These are phyloP conservation scores for Ceratocystiopsis brevicomis DNA, from an alignment of 2,329 filamentous ascomycete genomes.

Conservation along the genomic window DNA sequence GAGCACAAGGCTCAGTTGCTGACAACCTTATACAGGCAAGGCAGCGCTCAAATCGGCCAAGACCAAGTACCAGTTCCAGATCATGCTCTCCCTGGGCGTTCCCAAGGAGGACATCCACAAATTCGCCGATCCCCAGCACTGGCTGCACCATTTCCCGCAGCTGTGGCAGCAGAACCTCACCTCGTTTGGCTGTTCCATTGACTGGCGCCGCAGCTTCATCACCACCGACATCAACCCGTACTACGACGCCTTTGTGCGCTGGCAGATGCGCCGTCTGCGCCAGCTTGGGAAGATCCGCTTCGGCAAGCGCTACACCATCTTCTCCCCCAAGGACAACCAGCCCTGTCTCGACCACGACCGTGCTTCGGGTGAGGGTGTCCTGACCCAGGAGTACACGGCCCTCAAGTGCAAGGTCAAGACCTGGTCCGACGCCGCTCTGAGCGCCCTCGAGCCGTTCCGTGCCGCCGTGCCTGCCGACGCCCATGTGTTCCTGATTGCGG, in stretches of 20 bases:
- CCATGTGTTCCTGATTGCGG: constrained; percentile 75
- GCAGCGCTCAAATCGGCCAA: constrained; percentile 76
- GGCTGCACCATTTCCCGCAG: constrained; percentile 85
- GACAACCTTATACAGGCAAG: constrained; percentile 32
- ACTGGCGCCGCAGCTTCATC: constrained; percentile 83
- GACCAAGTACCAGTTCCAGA: constrained; percentile 85
- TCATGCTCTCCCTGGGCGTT: constrained; percentile 75
- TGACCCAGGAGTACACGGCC: constrained; percentile 80
- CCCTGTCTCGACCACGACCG: constrained; percentile 79
- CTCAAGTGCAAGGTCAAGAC: constrained; percentile 81
- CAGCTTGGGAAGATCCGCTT: constrained; percentile 86
- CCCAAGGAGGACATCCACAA: constrained; percentile 75
- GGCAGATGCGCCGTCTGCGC: constrained; percentile 90
- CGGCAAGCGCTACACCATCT: constrained; percentile 34
- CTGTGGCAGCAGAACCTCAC: constrained; percentile 57
- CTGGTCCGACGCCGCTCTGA: constrained; percentile 44
- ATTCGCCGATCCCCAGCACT: constrained; percentile 62
- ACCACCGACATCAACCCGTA: constrained; percentile 95
- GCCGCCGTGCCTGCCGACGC: constrained; percentile 62
- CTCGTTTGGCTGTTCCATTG: constrained; percentile 69
- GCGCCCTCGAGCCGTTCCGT: constrained; percentile 51
- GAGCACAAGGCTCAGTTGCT: no score
- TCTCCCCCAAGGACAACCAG: constrained; percentile 59
- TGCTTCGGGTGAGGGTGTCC: constrained; percentile 61
- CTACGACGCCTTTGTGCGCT: constrained; percentile 86